These are phyloP conservation scores for Cryptosporidium sp. DNA, from an alignment of 169 alveolate genomes.

Conservation along the genomic window DNA sequence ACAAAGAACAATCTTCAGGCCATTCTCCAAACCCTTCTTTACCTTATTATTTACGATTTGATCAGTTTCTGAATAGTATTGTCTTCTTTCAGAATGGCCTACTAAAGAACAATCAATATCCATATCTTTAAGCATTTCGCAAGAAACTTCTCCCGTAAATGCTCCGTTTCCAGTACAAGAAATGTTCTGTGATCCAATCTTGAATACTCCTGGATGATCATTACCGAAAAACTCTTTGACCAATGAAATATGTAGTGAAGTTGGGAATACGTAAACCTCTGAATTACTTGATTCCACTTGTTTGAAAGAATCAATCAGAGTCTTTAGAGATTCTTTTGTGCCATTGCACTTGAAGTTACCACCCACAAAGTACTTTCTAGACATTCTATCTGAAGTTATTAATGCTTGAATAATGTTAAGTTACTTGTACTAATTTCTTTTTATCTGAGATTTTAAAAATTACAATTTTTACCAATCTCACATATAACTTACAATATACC, in stretches of 20 bases:
- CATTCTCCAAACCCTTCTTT: slow-evolving; percentile 85
- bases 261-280: slow-evolving; percentile 85
- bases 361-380: slow-evolving; percentile 91
- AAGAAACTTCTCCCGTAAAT: slow-evolving; percentile 97
- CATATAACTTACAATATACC: neutral
- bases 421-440: no score
- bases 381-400: slow-evolving; percentile 76
- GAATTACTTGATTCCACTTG: slow-evolving; percentile 74
- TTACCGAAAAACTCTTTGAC: slow-evolving; percentile 78
- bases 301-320: slow-evolving; percentile 83
- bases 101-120: slow-evolving; percentile 94
- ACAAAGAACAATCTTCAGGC: slow-evolving; percentile 92
- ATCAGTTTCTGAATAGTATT: slow-evolving; percentile 93
- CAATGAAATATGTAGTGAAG: slow-evolving; percentile 87
- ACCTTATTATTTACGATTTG: slow-evolving; percentile 94
- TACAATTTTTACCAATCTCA: neutral
- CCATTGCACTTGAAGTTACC: slow-evolving; percentile 98
- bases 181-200: slow-evolving; percentile 93
- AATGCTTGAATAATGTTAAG: neutral
- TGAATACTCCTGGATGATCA: slow-evolving; percentile 80
- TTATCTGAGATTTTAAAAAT: neutral
- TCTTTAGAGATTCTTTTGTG: slow-evolving; percentile 84
- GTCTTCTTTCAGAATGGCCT: slow-evolving; percentile 99
- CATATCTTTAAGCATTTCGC: slow-evolving; percentile 92
- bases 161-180: slow-evolving; percentile 96